Conservation (phyloP, 495 filamentous ascomycete species). For the Xylona heveae region DNA sequence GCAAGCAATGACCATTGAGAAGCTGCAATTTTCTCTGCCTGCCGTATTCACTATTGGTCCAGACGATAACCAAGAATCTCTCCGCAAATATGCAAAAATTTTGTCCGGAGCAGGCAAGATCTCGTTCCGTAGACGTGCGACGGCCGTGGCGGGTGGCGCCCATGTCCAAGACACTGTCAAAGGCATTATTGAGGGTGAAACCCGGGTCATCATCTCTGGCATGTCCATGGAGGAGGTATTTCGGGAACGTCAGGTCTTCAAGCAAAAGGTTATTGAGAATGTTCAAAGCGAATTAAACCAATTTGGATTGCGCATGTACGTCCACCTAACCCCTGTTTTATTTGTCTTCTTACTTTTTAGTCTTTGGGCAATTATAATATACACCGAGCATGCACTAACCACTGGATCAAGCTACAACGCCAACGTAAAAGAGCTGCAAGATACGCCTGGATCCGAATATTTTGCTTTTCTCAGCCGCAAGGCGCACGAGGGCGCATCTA, state of each 20-base stretch:
- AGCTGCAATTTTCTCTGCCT: constrained; percentile 55
- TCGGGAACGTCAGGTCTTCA: constrained; percentile 59
- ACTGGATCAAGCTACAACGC: constrained; percentile 38
- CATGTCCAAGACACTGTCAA: constrained; percentile 73
- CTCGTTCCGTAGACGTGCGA: constrained; percentile 2
- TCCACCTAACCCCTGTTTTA: no score
- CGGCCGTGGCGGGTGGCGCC: constrained; percentile 19
- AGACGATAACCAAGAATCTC: constrained; percentile 36
- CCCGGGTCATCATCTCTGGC: constrained; percentile 49
- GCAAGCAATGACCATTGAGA: constrained; percentile 70
- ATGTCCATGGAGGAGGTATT: constrained; percentile 86
- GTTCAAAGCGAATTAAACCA: constrained; percentile 55
- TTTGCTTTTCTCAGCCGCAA: constrained; percentile 61
- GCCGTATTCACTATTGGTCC: constrained; percentile 77
- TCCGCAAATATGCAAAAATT: constrained; percentile 60
- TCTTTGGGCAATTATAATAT: no score
- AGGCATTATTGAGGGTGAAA: constrained; percentile 77
- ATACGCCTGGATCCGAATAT: constrained; percentile 55
- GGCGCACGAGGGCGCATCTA: constrained; percentile 63
- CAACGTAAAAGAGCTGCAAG: constrained; percentile 68
- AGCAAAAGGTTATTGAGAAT: constrained; percentile 52
- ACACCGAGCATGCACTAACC: neutral
- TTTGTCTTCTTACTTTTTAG: no score
- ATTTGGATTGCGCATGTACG: constrained; percentile 43
- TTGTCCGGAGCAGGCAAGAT: constrained; percentile 28